Evolutionary conservation across 257 asterid species (phyloP).

Genomic region (Ilex aquifolium): DNA sequence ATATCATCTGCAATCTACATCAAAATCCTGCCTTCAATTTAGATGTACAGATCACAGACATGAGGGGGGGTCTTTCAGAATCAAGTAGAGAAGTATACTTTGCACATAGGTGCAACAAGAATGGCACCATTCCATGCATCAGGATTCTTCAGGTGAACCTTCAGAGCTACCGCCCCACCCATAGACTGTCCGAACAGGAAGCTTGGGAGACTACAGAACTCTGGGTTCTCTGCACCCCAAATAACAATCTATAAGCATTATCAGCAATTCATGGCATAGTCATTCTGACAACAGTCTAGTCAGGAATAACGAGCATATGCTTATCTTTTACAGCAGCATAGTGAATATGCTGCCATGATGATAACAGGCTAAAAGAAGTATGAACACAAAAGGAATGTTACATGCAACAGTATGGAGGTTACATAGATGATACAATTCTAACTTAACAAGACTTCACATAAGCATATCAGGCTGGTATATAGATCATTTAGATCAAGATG

Average conservation of each 20-base stretch:
- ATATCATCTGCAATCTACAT: conserved; percentile 82
- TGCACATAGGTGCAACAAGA: conserved; percentile 99
- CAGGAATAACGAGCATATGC: too few species aligned
- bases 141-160: conserved; percentile 88
- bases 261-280: too few species aligned
- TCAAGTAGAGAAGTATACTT: conserved; percentile 40
- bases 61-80: conserved; percentile 4
- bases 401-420: too few species aligned
- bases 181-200: conserved; percentile 88
- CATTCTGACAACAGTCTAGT: too few species aligned
- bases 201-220: conserved; percentile 48
- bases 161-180: conserved; percentile 96
- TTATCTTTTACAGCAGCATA: too few species aligned
- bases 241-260: not conserved
- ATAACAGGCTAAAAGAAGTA: too few species aligned
- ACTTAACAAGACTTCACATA: too few species aligned
- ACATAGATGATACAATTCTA: too few species aligned
- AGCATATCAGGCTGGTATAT: too few species aligned
- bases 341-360: too few species aligned
- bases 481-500: too few species aligned
- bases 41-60: not conserved
- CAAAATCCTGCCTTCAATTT: conserved; percentile 5
- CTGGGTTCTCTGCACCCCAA: conserved; percentile 52
- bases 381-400: too few species aligned
- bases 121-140: conserved; percentile 79